These are phyloP conservation scores for Neofusicoccum ribis DNA, from an alignment of 2,329 filamentous ascomycete genomes.

Conservation along the genomic window DNA sequence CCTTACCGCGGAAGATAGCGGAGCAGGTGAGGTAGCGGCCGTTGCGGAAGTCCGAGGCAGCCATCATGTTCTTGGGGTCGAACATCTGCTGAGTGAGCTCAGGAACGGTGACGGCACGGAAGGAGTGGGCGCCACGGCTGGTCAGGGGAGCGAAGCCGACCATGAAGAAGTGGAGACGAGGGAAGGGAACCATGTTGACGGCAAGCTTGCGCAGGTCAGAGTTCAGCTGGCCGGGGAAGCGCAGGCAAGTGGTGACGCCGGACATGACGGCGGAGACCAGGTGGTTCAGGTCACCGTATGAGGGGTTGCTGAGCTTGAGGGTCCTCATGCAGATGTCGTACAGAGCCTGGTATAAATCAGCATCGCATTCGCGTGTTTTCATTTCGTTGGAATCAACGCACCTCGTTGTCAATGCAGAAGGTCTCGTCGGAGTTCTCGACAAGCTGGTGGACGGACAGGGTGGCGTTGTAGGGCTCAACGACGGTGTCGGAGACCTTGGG, in stretches of 20 bases:
- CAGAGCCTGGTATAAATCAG: conserved; percentile 61
- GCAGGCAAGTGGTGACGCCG: conserved; percentile 95
- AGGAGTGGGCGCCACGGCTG: conserved; percentile 85
- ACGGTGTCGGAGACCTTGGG: conserved; percentile 99
- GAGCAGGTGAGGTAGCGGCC: conserved; percentile 99
- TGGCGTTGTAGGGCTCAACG: conserved; percentile 99
- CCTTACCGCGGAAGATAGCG: conserved; percentile 99
- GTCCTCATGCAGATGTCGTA: conserved; percentile 99
- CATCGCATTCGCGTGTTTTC: conserved; percentile 21
- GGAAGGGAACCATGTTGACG: conserved; percentile 99
- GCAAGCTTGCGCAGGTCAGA: conserved; percentile 99
- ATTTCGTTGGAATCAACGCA: conserved; percentile 32
- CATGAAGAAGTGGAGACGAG: conserved; percentile 99
- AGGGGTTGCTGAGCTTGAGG: conserved; percentile 97
- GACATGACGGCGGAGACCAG: conserved; percentile 99
- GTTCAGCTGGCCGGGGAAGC: conserved; percentile 99
- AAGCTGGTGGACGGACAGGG: conserved; percentile 96
- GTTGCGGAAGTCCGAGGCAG: conserved; percentile 99
- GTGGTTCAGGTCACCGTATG: conserved; percentile 99
- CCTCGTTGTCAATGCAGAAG: conserved; percentile 99
- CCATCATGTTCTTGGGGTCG: conserved; percentile 99
- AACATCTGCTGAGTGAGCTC: conserved; percentile 99
- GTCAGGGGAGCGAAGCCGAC: conserved; percentile 98
- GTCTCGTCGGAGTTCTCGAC: conserved; percentile 99
- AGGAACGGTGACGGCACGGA: conserved; percentile 95